Conservation (phyloP, 768 basidiomycete species). For the Termitomyces sp. region DNA sequence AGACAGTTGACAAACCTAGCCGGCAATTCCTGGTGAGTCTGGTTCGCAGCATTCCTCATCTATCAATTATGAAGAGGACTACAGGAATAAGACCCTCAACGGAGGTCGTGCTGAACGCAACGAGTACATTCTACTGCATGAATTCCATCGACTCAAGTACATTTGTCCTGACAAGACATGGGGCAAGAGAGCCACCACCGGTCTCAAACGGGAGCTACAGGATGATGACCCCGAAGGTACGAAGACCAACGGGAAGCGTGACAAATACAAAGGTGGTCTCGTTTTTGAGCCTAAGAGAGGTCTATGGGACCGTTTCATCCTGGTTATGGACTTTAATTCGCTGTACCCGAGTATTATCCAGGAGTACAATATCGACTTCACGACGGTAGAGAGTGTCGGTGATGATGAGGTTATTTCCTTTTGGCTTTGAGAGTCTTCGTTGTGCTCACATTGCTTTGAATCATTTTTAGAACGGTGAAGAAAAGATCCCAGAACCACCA, state of each 20-base stretch:
- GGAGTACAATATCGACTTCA: slow-evolving; percentile 99
- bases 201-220: slow-evolving; percentile 39
- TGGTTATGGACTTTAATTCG: slow-evolving; percentile 99
- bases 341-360: slow-evolving; percentile 99
- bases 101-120: slow-evolving; percentile 98
- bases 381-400: slow-evolving; percentile 77
- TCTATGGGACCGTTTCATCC: slow-evolving; percentile 92
- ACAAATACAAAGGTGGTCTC: slow-evolving; percentile 98
- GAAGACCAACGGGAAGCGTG: slow-evolving; percentile 67
- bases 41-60: neutral
- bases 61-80: neutral
- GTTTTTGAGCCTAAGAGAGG: slow-evolving; percentile 96
- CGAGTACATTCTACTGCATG: slow-evolving; percentile 97
- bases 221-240: slow-evolving; percentile 55
- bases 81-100: slow-evolving; percentile 94
- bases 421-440: neutral
- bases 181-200: slow-evolving; percentile 62
- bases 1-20: slow-evolving; percentile 92
- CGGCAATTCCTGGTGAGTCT: slow-evolving; percentile 87
- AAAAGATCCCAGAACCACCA: slow-evolving; percentile 89
- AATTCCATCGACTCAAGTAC: slow-evolving; percentile 94
- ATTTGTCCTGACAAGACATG: slow-evolving; percentile 93
- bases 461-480: slow-evolving; percentile 46
- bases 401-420: slow-evolving; percentile 40
- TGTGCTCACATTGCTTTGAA: neutral